A percentile compares a stretch with the other conserved stretches of the same genome.
Conservation (phyloP, 1,284 basidiomycete genomes). For the Wolfiporia cocos region DNA sequence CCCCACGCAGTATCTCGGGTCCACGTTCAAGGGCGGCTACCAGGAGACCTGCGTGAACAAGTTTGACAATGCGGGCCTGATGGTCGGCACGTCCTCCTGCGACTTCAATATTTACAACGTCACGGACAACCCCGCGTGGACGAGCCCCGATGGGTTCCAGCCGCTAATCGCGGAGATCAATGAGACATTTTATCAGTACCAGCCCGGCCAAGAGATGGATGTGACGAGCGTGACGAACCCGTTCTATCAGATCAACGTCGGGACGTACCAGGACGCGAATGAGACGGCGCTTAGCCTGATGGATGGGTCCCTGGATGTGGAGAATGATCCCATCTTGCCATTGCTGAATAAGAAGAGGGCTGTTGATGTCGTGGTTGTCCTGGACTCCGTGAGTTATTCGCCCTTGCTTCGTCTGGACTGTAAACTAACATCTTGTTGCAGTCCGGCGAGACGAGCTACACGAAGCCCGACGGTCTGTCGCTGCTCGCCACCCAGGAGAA, state of each 20-base stretch:
- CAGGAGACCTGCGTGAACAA: constrained; percentile 3
- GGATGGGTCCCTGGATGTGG: constrained; percentile 7
- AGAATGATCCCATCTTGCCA: constrained; percentile 8
- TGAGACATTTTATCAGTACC: constrained; percentile 1
- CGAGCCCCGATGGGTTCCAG: constrained; percentile 2
- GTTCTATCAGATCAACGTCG: constrained; percentile 4
- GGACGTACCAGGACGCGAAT: constrained; percentile 3
- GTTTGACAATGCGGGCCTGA: constrained; percentile 7
- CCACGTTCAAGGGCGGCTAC: constrained; percentile 1
- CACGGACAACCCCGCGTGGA: constrained; percentile 4
- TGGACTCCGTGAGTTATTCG: constrained; percentile 5
- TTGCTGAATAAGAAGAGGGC: constrained; percentile 2
- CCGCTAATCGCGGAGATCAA: constrained; percentile 1
- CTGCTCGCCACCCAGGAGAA: constrained; percentile 6
- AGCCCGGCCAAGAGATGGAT: constrained; percentile 6
- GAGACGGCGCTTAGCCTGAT: constrained; percentile 6
- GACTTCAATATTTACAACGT: constrained; percentile 6
- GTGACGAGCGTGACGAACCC: constrained; percentile 7
- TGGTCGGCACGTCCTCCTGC: constrained; percentile 9
- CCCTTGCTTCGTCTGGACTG: background rate
- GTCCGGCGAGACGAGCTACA: constrained; percentile 6
- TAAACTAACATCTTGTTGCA: background rate
- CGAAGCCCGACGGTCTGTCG: constrained; percentile 7
- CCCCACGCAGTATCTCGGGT: constrained; percentile 5
- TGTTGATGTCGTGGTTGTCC: constrained; percentile 5